Evolutionary conservation across 768 basidiomycete genomes (phyloP).

Genomic region (Suillus brevipes): DNA sequence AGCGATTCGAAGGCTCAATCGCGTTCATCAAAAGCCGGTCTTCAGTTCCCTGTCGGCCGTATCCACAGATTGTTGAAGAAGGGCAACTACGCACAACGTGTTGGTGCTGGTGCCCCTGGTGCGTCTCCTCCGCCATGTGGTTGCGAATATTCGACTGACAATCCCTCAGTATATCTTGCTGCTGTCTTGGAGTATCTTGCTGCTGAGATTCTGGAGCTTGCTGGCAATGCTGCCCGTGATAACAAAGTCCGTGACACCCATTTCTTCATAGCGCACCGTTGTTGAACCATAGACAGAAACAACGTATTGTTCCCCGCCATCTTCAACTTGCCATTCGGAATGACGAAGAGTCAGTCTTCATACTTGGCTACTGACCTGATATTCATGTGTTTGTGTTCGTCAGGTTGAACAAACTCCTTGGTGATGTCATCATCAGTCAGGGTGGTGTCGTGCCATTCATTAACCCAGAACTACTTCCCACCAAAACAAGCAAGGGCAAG

Average conservation of each 20-base stretch:
- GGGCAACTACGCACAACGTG: conserved; percentile 70
- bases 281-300: conserved; percentile 41
- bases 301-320: conserved; percentile 79
- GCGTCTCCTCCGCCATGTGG: conserved; percentile 16
- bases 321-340: conserved; percentile 75
- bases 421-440: conserved; percentile 68
- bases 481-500: conserved; percentile 47
- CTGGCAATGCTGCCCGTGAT: conserved; percentile 77
- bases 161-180: conserved; percentile 66
- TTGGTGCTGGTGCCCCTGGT: conserved; percentile 72
- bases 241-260: conserved; percentile 46
- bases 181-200: conserved; percentile 86
- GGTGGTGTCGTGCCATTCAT: conserved; percentile 77
- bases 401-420: conserved; percentile 58
- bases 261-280: neutral
- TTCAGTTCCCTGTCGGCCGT: conserved; percentile 81
- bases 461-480: conserved; percentile 47
- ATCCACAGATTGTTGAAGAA: conserved; percentile 77
- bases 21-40: conserved; percentile 63
- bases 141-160: conserved; percentile 4
- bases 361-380: neutral
- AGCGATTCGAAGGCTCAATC: conserved; percentile 59
- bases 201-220: conserved; percentile 85
- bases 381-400: conserved; percentile 4
- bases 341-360: conserved; percentile 60